A percentile compares a stretch with the other conserved stretches of the same genome.
Evolutionary conservation across 23 red algal species (phyloP).

Genomic region (Gracilaria domingensis): DNA sequence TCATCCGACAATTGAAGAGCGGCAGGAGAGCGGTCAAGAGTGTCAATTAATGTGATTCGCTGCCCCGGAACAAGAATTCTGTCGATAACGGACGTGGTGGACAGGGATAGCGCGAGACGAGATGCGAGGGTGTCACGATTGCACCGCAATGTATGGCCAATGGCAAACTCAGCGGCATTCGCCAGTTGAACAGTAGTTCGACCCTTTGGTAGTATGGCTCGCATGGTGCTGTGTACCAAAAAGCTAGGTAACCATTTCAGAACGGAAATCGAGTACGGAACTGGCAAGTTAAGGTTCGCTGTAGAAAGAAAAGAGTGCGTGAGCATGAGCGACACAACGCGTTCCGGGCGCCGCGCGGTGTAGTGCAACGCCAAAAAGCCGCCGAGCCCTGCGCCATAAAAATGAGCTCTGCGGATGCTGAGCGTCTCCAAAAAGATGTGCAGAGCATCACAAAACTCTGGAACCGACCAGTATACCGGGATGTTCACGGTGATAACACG

Average conservation of each 20-base stretch:
- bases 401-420: slow-evolving; percentile 61
- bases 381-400: slow-evolving; percentile 92
- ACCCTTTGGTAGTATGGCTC: slow-evolving; percentile 70
- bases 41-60: slow-evolving; percentile 78
- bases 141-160: slow-evolving; percentile 49
- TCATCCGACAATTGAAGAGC: slow-evolving; percentile 45
- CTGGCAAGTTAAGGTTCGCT: slow-evolving; percentile 11
- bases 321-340: slow-evolving; percentile 84
- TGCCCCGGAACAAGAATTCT: slow-evolving; percentile 51
- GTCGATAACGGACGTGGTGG: slow-evolving; percentile 54
- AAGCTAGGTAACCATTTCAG: slow-evolving; percentile 90
- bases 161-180: slow-evolving; percentile 78
- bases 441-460: slow-evolving; percentile 82
- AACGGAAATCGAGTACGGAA: slow-evolving; percentile 70
- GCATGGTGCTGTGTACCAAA: slow-evolving; percentile 59
- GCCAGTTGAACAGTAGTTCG: slow-evolving; percentile 54
- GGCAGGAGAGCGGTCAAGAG: slow-evolving; percentile 64
- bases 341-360: slow-evolving; percentile 65
- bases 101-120: slow-evolving; percentile 68
- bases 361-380: slow-evolving; percentile 86
- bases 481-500: slow-evolving; percentile 84
- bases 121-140: slow-evolving; percentile 64
- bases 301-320: slow-evolving; percentile 82
- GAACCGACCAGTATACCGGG: slow-evolving; percentile 76
- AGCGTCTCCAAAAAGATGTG: slow-evolving; percentile 89